These are phyloP conservation scores for Hyaloscypha variabilis DNA, from an alignment of 495 filamentous ascomycete genomes.

Conservation along the genomic window DNA sequence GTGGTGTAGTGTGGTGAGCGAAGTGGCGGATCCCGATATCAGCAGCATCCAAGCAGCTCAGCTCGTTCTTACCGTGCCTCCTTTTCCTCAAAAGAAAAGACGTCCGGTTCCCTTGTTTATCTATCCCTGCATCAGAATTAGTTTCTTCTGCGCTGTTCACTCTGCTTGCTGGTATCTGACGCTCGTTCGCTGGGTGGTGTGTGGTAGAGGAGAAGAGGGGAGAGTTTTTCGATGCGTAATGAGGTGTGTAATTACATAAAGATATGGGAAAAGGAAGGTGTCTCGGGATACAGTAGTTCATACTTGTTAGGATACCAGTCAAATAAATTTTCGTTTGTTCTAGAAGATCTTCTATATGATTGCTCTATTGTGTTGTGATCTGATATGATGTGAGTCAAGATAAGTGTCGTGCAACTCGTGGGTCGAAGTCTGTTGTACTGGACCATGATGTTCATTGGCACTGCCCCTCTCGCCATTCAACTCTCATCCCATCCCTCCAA, in stretches of 20 bases:
- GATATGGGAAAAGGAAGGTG: constrained; percentile 2
- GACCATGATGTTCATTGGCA: too few species aligned
- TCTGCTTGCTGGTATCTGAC: constrained; percentile 1
- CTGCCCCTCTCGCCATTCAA: too few species aligned
- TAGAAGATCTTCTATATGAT: too few species aligned
- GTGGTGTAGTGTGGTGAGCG: too few species aligned
- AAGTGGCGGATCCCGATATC: too few species aligned
- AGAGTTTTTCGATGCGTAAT: background rate
- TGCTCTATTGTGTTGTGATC: background rate
- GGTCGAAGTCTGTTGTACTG: too few species aligned
- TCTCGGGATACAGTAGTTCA: too few species aligned
- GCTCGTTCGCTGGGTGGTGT: constrained; percentile 1
- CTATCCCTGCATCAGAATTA: background rate
- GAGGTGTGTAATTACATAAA: background rate
- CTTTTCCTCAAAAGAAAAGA: background rate
- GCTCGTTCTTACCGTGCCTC: too few species aligned
- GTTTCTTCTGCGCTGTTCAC: background rate
- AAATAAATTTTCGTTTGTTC: background rate
- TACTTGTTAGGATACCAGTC: constrained; percentile 3
- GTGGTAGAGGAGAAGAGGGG: background rate
- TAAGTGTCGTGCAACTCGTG: too few species aligned
- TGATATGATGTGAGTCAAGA: too few species aligned
- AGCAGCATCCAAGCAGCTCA: too few species aligned
- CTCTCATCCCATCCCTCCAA: too few species aligned
- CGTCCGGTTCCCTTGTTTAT: background rate